Conservation (phyloP, 345 rosid species). For the Brassica nigra region DNA sequence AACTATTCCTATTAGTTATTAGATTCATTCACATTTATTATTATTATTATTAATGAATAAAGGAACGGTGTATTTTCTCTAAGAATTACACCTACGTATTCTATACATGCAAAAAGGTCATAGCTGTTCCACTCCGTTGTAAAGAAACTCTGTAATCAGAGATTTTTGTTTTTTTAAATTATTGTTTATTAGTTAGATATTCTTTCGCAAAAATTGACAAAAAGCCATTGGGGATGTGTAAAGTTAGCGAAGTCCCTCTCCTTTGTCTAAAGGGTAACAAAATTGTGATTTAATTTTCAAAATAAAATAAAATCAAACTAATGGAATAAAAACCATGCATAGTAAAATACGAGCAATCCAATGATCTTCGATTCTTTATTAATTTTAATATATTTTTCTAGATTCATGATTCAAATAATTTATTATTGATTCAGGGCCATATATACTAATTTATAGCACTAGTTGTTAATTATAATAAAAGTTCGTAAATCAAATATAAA, state of each 20-base stretch:
- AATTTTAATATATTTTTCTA: background rate
- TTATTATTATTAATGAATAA: too few species aligned
- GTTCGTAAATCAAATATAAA: too few species aligned
- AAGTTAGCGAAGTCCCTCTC: slow-evolving; percentile 34
- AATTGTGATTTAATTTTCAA: background rate
- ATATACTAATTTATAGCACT: background rate
- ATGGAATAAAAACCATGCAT: slow-evolving; percentile 2
- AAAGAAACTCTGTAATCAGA: slow-evolving; percentile 23
- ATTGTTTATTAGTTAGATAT: slow-evolving; percentile 23
- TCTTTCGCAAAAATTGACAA: slow-evolving; percentile 36
- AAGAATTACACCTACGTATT: slow-evolving; percentile 29
- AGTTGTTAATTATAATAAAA: background rate
- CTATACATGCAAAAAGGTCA: slow-evolving; percentile 38
- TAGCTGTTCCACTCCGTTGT: slow-evolving; percentile 29
- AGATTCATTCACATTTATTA: slow-evolving; percentile 25
- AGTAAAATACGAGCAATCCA: background rate
- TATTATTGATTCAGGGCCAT: background rate
- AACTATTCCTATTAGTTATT: slow-evolving; percentile 33
- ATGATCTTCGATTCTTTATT: background rate
- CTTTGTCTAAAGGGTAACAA: slow-evolving; percentile 32
- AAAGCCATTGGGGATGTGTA: slow-evolving; percentile 33
- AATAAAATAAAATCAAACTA: background rate
- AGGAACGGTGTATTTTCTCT: slow-evolving; percentile 26
- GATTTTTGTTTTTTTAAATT: slow-evolving; percentile 25
- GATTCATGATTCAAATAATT: slow-evolving; percentile 14